Conservation (phyloP, 768 basidiomycete species). For the Tylopilus felleus region DNA sequence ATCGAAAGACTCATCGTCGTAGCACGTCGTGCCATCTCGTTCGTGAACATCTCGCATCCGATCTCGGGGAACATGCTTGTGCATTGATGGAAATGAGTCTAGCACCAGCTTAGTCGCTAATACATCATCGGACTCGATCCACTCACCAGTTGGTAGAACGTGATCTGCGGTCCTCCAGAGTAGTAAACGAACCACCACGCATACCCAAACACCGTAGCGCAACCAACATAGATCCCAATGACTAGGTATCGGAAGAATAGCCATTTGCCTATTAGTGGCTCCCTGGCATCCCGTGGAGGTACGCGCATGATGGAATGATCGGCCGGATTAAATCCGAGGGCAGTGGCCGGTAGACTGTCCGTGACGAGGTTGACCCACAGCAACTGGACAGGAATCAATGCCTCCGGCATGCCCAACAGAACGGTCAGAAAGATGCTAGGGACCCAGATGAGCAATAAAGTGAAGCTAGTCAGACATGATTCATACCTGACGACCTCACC, state of each 20-base stretch:
- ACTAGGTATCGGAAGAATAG: conserved; percentile 95
- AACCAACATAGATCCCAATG: conserved; percentile 90
- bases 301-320: conserved; percentile 97
- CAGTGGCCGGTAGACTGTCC: conserved; percentile 93
- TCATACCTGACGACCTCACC: conserved; percentile 84
- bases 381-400: conserved; percentile 94
- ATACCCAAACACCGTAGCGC: conserved; percentile 94
- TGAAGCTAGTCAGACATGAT: not conserved
- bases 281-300: conserved; percentile 84
- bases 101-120: conserved; percentile 3
- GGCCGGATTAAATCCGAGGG: conserved; percentile 95
- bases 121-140: not conserved
- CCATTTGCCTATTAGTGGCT: conserved; percentile 91
- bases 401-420: conserved; percentile 98
- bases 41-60: conserved; percentile 94
- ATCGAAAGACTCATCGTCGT: conserved; percentile 97
- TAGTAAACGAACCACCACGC: conserved; percentile 99
- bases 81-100: conserved; percentile 98
- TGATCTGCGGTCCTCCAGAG: conserved; percentile 84
- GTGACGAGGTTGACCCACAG: conserved; percentile 99
- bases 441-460: not conserved
- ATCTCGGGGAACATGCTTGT: conserved; percentile 78
- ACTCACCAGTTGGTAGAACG: conserved; percentile 88
- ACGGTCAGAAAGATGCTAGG: conserved; percentile 93
- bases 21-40: conserved; percentile 78